Base-by-base conservation (phyloP, 2,329 filamentous ascomycete species). In the Byssothecium circinans region DNA sequence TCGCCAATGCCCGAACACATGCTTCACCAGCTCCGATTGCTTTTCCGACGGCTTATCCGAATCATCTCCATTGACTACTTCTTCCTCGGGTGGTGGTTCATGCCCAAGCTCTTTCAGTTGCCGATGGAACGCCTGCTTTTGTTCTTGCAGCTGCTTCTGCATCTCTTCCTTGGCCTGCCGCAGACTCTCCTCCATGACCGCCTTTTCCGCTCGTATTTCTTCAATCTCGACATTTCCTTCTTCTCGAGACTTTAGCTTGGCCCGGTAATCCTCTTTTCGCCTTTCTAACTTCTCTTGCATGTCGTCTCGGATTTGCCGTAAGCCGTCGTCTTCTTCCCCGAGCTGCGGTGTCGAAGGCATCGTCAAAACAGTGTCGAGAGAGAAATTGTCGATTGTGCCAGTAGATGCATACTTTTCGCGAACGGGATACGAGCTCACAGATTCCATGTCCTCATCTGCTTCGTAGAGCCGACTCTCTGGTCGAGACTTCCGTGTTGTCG, bases 341-440 rank as follows among this genome's bases (percentile, higher is more conserved):
- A 87, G 85, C 51, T 84, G 88, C 2, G 94, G 94, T 0, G 92
- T 97, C 0, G 91, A 95, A 2, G 94, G 94, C 80, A 96, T 91
- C 0, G 94, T 99, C 41, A 99, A 78, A 11, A 86, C 87, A 1
- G 94, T 99, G 67, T 99, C 94, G 14, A 99, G 78, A 2, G 92
- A 97, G 63, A 96, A 94, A 67, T 95, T 96, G 72, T 99, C 94
- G 43, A 97, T 80, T 0, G 92, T 96, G 2, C 92, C 92, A 45
- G 88, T 94, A 2, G 91, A 96, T 75, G 96, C 83, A 71, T 97
- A 97, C 65, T 97, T 97, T 61, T 99, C 94, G 42, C 94, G 82
- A 23, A 91, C 79, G 1, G 90, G 87, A 64, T 91, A 96, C 0
- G 92, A 96, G 22, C 86, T 88, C 39, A 88, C 83, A 0, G 92